Evolutionary conservation across 805 yeast genomes (phyloP).

Genomic region (Yarrowia sp.): DNA sequence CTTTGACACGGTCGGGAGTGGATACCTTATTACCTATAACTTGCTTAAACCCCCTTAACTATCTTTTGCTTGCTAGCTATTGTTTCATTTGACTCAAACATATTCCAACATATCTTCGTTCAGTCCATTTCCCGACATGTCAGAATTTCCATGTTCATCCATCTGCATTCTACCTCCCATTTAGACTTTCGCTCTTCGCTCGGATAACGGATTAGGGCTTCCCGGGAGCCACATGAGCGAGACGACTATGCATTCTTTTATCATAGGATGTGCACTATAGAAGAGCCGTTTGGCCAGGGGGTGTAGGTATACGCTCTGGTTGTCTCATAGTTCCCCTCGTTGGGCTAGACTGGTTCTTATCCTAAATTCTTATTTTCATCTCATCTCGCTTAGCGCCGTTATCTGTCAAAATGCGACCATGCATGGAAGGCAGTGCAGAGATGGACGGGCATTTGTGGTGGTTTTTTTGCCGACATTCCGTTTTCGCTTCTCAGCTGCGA

Average conservation of each 20-base stretch:
- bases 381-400: not conserved
- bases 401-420: constrained; percentile 12
- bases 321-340: not conserved
- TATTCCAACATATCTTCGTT: too few species aligned
- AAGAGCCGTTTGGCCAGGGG: not conserved
- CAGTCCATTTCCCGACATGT: too few species aligned
- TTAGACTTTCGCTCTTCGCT: not conserved
- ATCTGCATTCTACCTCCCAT: not conserved
- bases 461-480: not conserved
- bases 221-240: not conserved
- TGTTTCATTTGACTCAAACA: too few species aligned
- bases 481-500: not conserved
- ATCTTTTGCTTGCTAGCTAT: too few species aligned
- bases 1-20: too few species aligned
- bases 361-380: not conserved
- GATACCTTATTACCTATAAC: too few species aligned
- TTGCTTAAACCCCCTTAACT: too few species aligned
- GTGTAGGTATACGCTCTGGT: not conserved
- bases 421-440: not conserved
- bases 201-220: not conserved
- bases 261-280: not conserved
- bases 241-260: not conserved
- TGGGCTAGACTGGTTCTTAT: too few species aligned
- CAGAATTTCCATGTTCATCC: too few species aligned
- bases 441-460: not conserved